phyloP scores from a whole-genome alignment of 345 rosid species.

The Noccaea bulbosa region DNA sequence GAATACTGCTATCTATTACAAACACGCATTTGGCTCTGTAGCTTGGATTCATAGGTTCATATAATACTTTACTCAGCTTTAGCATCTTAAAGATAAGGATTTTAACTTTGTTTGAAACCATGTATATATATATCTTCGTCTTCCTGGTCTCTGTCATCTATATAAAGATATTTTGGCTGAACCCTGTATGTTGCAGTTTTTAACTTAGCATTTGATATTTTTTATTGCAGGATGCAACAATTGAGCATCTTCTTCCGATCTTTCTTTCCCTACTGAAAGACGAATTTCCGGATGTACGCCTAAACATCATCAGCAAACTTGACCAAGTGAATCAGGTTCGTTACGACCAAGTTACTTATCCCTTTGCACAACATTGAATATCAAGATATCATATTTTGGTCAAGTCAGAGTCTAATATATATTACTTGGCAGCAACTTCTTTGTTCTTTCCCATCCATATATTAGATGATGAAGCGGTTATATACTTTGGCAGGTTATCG shows the following conservation, averaged over 20 bases:
- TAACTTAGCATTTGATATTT: conserved; percentile 28
- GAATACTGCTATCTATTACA: conserved; percentile 2
- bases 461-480: conserved; percentile 3
- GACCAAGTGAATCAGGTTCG: conserved; percentile 98
- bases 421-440: background rate
- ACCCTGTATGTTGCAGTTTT: conserved; percentile 1
- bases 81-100: background rate
- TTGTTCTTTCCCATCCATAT: background rate
- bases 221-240: conserved; percentile 77
- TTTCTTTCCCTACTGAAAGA: conserved; percentile 94
- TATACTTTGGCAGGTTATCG: conserved; percentile 67
- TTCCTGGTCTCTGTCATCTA: conserved; percentile 5
- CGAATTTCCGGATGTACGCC: conserved; percentile 96
- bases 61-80: background rate
- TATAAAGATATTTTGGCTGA: background rate
- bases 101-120: conserved; percentile 7
- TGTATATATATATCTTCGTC: conserved; percentile 4
- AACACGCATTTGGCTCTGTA: background rate
- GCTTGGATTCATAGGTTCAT: background rate
- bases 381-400: background rate
- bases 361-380: background rate
- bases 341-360: conserved; percentile 19
- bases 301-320: conserved; percentile 95
- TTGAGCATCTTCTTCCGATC: conserved; percentile 96
- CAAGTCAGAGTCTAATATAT: background rate